Percentiles rank a stretch among this genome's conserved stretches.
These are phyloP conservation scores for Parafenestella ontariensis DNA, from an alignment of 2,329 filamentous ascomycete genomes.

Conservation along the genomic window DNA sequence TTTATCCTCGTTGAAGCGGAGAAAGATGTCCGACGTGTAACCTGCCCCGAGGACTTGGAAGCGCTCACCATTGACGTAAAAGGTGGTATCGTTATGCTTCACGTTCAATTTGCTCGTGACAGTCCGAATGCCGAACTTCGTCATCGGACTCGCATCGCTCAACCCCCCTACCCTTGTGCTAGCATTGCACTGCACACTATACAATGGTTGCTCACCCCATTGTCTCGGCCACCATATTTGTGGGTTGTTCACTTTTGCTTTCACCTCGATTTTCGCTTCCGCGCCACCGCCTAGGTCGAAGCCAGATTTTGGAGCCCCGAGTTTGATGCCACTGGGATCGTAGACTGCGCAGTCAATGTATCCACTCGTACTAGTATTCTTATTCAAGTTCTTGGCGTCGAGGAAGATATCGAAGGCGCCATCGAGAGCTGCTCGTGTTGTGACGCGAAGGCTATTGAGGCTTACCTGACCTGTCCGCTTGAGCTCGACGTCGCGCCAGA, in stretches of 20 bases:
- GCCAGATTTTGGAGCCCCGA: not conserved
- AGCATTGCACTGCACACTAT: slow-evolving; percentile 47
- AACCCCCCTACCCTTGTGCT: slow-evolving; percentile 20
- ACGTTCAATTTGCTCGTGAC: slow-evolving; percentile 60
- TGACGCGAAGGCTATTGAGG: slow-evolving; percentile 45
- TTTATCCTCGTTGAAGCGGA: slow-evolving; percentile 61
- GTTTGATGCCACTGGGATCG: slow-evolving; percentile 7
- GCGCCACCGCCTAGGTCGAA: slow-evolving; percentile 6
- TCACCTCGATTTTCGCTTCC: slow-evolving; percentile 1
- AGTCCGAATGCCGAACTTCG: slow-evolving; percentile 62
- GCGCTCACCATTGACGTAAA: slow-evolving; percentile 62
- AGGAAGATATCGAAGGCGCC: slow-evolving; percentile 28
- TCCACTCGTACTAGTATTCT: slow-evolving; percentile 2
- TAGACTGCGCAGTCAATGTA: slow-evolving; percentile 20
- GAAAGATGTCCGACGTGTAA: slow-evolving; percentile 67
- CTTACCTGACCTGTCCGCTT: slow-evolving; percentile 60
- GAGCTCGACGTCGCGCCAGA: slow-evolving; percentile 67
- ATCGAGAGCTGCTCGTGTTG: slow-evolving; percentile 18
- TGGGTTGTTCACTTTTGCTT: slow-evolving; percentile 50
- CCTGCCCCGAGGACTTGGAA: slow-evolving; percentile 69
- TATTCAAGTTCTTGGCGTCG: slow-evolving; percentile 30
- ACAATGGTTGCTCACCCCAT: slow-evolving; percentile 66
- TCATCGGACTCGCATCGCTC: slow-evolving; percentile 46
- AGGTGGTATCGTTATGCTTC: slow-evolving; percentile 61
- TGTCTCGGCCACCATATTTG: slow-evolving; percentile 67